A percentile compares a stretch with the other conserved stretches of the same genome.
These are phyloP conservation scores for Lactarius indigo DNA, from an alignment of 768 basidiomycete species.

Conservation along the genomic window DNA sequence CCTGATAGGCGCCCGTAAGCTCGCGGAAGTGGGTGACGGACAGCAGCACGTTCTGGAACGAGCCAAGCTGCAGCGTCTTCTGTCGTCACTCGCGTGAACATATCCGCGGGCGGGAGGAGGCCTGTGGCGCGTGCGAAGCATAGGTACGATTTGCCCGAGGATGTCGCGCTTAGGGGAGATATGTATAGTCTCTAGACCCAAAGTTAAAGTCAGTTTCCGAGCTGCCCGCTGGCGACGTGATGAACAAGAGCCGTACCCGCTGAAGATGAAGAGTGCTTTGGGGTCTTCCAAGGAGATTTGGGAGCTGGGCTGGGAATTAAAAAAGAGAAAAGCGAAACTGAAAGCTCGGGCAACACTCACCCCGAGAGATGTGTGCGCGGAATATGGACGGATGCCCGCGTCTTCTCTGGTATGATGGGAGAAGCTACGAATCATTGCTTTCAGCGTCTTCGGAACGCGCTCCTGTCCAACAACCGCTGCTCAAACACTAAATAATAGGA, in stretches of 20 bases:
- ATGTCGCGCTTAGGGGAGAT: constrained; percentile 60
- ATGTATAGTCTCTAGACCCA: constrained; percentile 71
- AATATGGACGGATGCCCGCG: too few relatives aligned
- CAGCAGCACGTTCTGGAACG: constrained; percentile 91
- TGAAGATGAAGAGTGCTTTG: too few relatives aligned
- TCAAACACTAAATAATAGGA: constrained; percentile 85
- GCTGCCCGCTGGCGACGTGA: neutral
- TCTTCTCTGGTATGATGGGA: too few relatives aligned
- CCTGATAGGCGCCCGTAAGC: constrained; percentile 70
- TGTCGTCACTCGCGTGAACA: constrained; percentile 49
- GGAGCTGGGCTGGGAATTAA: too few relatives aligned
- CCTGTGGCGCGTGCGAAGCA: constrained; percentile 63
- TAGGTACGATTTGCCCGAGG: constrained; percentile 91
- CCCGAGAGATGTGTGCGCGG: too few relatives aligned
- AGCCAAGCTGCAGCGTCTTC: constrained; percentile 89
- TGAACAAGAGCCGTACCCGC: too few relatives aligned
- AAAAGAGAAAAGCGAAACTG: too few relatives aligned
- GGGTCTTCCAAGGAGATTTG: too few relatives aligned
- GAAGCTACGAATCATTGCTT: too few relatives aligned
- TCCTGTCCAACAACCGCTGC: constrained; percentile 69
- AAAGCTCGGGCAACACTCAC: too few relatives aligned
- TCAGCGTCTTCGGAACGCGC: too few relatives aligned
- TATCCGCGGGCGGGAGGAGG: constrained; percentile 44
- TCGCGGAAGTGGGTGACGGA: constrained; percentile 89
- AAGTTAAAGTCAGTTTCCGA: neutral